phyloP scores from a whole-genome alignment of 1,139 yeast genomes.

The Debaryomyces nepalensis region DNA sequence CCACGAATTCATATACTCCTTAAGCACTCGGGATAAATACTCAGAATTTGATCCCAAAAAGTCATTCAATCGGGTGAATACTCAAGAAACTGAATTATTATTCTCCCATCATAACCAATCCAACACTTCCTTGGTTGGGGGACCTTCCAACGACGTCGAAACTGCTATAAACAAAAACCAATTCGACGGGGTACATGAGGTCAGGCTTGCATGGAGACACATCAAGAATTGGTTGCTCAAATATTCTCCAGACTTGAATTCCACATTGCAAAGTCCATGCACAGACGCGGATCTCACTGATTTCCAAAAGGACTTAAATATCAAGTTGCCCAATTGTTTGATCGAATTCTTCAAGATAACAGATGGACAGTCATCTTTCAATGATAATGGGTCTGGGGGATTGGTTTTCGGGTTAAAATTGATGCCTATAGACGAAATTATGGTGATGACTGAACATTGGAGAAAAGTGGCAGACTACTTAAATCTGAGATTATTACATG shows the following conservation, averaged over 20 bases:
- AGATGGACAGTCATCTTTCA: constrained; percentile 67
- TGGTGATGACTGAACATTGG: constrained; percentile 69
- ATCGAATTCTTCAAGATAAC: constrained; percentile 63
- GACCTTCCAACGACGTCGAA: constrained; percentile 5
- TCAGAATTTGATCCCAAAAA: constrained; percentile 65
- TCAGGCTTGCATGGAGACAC: constrained; percentile 70
- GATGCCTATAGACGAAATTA: constrained; percentile 68
- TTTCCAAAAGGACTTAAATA: constrained; percentile 66
- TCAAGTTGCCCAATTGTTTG: constrained; percentile 63
- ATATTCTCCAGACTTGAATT: constrained; percentile 58
- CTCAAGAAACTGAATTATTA: constrained; percentile 42
- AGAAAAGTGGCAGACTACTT: constrained; percentile 60
- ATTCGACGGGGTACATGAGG: constrained; percentile 64
- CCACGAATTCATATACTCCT: constrained; percentile 64
- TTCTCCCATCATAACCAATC: constrained; percentile 37
- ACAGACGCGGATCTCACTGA: constrained; percentile 63
- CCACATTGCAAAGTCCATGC: constrained; percentile 65
- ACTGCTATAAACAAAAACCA: constrained; percentile 17
- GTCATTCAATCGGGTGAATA: constrained; percentile 50
- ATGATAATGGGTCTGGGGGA: constrained; percentile 59
- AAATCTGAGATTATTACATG: constrained; percentile 33
- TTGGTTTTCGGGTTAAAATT: constrained; percentile 65
- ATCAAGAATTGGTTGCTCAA: constrained; percentile 63
- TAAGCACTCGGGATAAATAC: constrained; percentile 69
- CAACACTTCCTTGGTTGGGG: constrained; percentile 23